phyloP scores from a whole-genome alignment of 306 rosid genomes.

The Castanea sativa region DNA sequence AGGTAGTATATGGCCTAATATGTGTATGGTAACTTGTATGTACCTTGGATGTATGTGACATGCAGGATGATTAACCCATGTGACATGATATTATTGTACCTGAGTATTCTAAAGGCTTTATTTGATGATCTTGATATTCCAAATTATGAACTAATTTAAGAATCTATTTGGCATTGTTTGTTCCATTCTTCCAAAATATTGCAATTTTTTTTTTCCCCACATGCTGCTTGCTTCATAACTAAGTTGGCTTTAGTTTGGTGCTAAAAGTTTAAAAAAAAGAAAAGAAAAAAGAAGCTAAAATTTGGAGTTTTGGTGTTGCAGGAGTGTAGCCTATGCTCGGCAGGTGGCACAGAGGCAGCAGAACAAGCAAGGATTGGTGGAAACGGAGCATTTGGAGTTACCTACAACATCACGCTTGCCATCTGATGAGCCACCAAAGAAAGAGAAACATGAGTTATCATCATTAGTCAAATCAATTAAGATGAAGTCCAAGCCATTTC shows the following conservation, averaged over 20 bases:
- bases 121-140: background rate
- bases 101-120: background rate
- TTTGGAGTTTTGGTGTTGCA: slow-evolving; percentile 38
- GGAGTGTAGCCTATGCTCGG: slow-evolving; percentile 69
- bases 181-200: background rate
- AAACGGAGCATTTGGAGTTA: slow-evolving; percentile 27
- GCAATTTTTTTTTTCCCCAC: background rate
- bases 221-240: background rate
- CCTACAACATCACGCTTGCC: slow-evolving; percentile 18
- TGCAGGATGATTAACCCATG: background rate
- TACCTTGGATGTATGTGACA: background rate
- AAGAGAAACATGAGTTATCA: slow-evolving; percentile 51
- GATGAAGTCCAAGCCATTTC: slow-evolving; percentile 64
- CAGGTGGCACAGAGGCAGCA: slow-evolving; percentile 53
- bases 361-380: slow-evolving; percentile 32
- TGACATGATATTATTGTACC: background rate
- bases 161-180: background rate
- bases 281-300: background rate
- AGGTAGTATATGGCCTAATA: background rate
- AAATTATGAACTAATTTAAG: background rate
- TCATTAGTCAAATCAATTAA: slow-evolving; percentile 58
- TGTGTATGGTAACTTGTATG: background rate
- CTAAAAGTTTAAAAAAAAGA: slow-evolving; percentile 7
- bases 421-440: slow-evolving; percentile 34
- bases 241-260: background rate